phyloP scores from a whole-genome alignment of 805 yeast genomes.

The Zygoascus flipseniorum region DNA sequence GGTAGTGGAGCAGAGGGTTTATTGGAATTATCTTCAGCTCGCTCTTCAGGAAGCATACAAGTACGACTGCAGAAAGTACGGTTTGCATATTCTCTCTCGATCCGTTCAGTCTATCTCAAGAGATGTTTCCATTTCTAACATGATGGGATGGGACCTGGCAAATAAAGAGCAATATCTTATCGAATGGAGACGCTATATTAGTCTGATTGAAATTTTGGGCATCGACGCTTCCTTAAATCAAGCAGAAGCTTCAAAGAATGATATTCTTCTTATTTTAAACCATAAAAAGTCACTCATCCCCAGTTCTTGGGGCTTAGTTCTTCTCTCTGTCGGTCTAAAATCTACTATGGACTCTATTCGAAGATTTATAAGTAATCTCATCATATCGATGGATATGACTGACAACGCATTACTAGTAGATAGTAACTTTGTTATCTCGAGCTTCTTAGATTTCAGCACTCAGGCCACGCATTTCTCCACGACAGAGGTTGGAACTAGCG shows the following conservation, averaged over 20 bases:
- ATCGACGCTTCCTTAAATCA: slow-evolving; percentile 83
- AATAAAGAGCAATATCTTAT: slow-evolving; percentile 28
- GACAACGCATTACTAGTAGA: slow-evolving; percentile 33
- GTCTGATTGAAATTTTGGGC: slow-evolving; percentile 72
- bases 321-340: slow-evolving; percentile 67
- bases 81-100: slow-evolving; percentile 54
- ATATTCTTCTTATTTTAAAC: slow-evolving; percentile 46
- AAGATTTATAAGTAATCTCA: slow-evolving; percentile 47
- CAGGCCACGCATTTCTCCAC: slow-evolving; percentile 50
- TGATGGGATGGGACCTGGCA: slow-evolving; percentile 39
- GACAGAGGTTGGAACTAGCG: slow-evolving; percentile 25
- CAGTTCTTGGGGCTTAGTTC: slow-evolving; percentile 61
- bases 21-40: slow-evolving; percentile 54
- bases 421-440: neutral
- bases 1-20: slow-evolving; percentile 21
- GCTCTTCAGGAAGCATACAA: slow-evolving; percentile 39
- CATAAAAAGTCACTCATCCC: slow-evolving; percentile 42
- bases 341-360: slow-evolving; percentile 75
- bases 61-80: slow-evolving; percentile 64
- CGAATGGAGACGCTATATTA: slow-evolving; percentile 66
- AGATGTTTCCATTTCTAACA: slow-evolving; percentile 28
- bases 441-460: slow-evolving; percentile 50
- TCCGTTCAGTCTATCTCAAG: slow-evolving; percentile 38
- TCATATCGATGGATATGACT: slow-evolving; percentile 41
- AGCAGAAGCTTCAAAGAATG: slow-evolving; percentile 64